Base-by-base conservation (phyloP, 331 rosid genomes). In the Acacia concinna region DNA sequence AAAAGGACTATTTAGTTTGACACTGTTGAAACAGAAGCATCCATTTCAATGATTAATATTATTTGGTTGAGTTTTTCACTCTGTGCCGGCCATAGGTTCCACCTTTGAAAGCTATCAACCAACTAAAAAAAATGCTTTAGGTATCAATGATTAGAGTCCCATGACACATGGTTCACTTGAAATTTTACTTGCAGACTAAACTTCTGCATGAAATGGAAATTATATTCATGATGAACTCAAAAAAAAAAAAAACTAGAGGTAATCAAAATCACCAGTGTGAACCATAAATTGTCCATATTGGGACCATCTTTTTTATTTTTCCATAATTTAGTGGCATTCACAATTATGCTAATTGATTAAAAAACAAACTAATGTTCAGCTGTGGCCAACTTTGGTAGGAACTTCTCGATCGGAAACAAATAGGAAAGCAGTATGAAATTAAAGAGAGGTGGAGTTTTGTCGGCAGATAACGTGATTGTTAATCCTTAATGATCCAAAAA, bases 1-100 rank as follows among this genome's bases (percentile, higher is more conserved):
- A 89, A 86, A 84, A 68, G 57, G 97, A 90, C 41, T 83, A 59
- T 68, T 70, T 34, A 40, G 79, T 90, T 84, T 92, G 94, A 87
- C 90, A 87, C 90, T 73, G 87, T 85, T 77, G 59, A 66, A 62
- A 81, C 85, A 81, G 47, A 23, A 66, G 77, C 85, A 86, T 76
- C 79, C 46, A 46, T 80, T 81, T 83, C 63, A 88, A 82, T 86
- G 73, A 85, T 86, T 80, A 62, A 32, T 49, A 49, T 12, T 37
- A 54, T 82, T 72, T 64, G 78, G 81, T 67, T 51, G 41, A 30
- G 28, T 59, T 67, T 68, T 64, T 78, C 77, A 73, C 64, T 77
- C 68, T 80, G 72, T 18, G 79, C 85, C 76, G 54, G 75, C 83
- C 31, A 15, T 67, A 84, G 86, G 73, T 74, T 80, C 89, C 82